These are phyloP conservation scores for Rhizopogon roseolus DNA, from an alignment of 768 basidiomycete genomes.

Conservation along the genomic window DNA sequence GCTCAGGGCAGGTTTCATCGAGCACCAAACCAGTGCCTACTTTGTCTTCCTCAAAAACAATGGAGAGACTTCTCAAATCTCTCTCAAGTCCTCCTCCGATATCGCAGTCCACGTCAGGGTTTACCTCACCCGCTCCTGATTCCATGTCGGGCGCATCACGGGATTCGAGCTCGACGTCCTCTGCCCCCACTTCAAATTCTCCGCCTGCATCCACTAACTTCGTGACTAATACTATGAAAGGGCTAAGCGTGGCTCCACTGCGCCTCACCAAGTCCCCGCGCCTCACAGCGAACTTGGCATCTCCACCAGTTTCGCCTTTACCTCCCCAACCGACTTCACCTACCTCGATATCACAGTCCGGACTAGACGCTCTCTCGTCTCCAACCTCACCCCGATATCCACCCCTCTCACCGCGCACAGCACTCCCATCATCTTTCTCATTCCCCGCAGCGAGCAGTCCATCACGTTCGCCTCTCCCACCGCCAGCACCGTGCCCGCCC, in stretches of 20 bases:
- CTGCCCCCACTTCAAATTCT: conserved; percentile 7
- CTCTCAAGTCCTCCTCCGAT: background rate
- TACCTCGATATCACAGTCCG: conserved; percentile 4
- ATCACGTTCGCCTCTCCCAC: conserved; percentile 5
- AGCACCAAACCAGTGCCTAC: background rate
- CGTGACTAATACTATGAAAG: background rate
- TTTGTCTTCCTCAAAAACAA: background rate
- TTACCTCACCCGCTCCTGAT: conserved; percentile 12
- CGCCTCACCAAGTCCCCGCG: conserved; percentile 22
- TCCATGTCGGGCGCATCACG: conserved; percentile 9
- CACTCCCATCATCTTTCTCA: conserved; percentile 9
- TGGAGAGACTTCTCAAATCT: background rate
- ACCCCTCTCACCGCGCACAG: conserved; percentile 19
- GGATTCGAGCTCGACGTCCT: conserved; percentile 11
- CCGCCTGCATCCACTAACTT: background rate
- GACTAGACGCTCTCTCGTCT: conserved; percentile 6
- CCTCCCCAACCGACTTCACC: background rate
- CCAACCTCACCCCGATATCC: conserved; percentile 15
- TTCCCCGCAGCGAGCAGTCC: background rate
- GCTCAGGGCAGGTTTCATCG: background rate
- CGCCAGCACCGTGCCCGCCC: conserved; percentile 8
- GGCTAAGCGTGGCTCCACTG: conserved; percentile 18
- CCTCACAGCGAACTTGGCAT: conserved; percentile 11
- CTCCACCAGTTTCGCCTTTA: conserved; percentile 6
- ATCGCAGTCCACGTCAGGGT: background rate